phyloP scores from a whole-genome alignment of 2,329 filamentous ascomycete genomes.

The Ilyonectria robusta region DNA sequence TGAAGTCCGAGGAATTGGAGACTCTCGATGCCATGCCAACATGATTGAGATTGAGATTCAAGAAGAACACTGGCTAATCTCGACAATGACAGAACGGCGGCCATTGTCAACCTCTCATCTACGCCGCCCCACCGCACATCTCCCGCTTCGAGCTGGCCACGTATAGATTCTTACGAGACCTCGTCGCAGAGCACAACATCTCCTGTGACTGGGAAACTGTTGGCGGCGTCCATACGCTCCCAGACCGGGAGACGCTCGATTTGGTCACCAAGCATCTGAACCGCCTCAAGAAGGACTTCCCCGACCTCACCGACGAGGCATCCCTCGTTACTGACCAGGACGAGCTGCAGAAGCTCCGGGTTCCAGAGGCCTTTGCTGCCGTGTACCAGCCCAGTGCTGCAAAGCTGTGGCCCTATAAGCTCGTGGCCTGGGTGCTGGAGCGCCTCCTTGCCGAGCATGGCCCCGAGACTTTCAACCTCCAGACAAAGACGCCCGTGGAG shows the following conservation, averaged over 20 bases:
- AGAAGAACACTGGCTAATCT: conserved; percentile 19
- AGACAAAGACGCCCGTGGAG: conserved; percentile 79
- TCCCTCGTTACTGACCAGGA: conserved; percentile 56
- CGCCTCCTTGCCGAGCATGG: conserved; percentile 60
- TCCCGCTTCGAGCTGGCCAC: conserved; percentile 81
- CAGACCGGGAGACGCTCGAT: conserved; percentile 68
- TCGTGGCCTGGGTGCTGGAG: conserved; percentile 80
- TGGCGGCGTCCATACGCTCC: conserved; percentile 75
- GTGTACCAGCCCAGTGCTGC: conserved; percentile 76
- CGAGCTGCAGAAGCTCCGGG: conserved; percentile 66
- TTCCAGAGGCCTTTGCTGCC: conserved; percentile 72
- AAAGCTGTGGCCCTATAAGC: conserved; percentile 87
- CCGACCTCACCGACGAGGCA: conserved; percentile 68
- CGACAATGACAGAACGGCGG: conserved; percentile 69
- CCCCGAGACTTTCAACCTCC: conserved; percentile 74
- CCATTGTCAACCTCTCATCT: conserved; percentile 82
- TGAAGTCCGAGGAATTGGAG: conserved; percentile 1
- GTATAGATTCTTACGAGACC: conserved; percentile 70
- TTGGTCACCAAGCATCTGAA: conserved; percentile 66
- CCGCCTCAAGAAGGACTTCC: conserved; percentile 64
- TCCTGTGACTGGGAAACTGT: conserved; percentile 79
- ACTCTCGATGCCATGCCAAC: background rate
- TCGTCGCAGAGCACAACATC: conserved; percentile 71
- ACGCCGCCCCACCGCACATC: conserved; percentile 71
- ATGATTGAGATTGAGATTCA: background rate